Percentiles rank a stretch among this genome's conserved stretches.
Conservation (phyloP, 1,284 basidiomycete genomes). For the Cutaneotrichosporon curvatum region DNA sequence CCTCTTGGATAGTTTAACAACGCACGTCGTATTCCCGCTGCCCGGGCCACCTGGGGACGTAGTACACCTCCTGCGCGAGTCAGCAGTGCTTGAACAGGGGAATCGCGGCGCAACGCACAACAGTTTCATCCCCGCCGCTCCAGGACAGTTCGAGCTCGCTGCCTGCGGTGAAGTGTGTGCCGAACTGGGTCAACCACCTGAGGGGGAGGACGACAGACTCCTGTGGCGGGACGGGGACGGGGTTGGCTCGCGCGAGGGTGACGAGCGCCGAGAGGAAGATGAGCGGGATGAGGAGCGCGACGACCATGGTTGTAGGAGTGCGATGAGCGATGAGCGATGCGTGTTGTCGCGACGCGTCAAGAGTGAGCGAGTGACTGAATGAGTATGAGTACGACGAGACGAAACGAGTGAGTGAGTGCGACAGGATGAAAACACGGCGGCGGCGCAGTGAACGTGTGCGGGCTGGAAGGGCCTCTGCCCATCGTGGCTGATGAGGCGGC, state of each 20-base stretch:
- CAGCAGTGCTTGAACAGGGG: not conserved
- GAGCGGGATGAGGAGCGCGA: not conserved
- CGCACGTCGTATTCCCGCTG: conserved; percentile 25
- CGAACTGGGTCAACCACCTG: conserved; percentile 11
- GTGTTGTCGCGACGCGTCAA: not conserved
- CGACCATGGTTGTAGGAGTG: not conserved
- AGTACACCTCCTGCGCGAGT: conserved; percentile 22
- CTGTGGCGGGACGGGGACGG: conserved; percentile 4
- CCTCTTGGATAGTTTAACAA: too few relatives aligned
- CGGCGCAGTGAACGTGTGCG: too few relatives aligned
- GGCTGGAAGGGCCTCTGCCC: too few relatives aligned
- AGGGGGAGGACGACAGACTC: conserved; percentile 1
- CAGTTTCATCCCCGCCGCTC: conserved; percentile 22
- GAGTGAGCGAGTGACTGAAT: too few relatives aligned
- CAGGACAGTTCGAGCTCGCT: conserved; percentile 18
- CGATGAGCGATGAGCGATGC: not conserved
- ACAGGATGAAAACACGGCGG: too few relatives aligned
- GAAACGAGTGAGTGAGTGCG: too few relatives aligned
- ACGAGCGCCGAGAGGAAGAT: conserved; percentile 3
- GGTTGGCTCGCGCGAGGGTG: conserved; percentile 1
- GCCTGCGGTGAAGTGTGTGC: conserved; percentile 12
- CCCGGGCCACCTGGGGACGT: conserved; percentile 29
- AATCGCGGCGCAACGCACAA: not conserved
- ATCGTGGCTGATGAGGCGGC: too few relatives aligned
- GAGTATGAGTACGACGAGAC: too few relatives aligned